Percentiles rank a stretch among this genome's conserved stretches.
Evolutionary conservation across 192 early-diverging fungal genomes (phyloP).

Genomic region (Diversispora epigaea): DNA sequence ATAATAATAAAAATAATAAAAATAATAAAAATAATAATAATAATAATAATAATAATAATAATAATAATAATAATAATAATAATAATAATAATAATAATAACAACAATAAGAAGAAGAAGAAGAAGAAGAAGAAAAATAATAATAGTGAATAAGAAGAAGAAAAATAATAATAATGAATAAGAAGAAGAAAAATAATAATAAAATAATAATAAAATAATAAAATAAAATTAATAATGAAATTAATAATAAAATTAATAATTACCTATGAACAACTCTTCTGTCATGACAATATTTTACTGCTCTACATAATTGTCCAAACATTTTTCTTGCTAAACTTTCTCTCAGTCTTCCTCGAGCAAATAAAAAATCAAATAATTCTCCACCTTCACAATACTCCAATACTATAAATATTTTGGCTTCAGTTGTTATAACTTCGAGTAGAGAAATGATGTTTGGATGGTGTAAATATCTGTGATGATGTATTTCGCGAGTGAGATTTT

Average conservation of each 20-base stretch:
- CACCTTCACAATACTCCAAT: slow-evolving; percentile 75
- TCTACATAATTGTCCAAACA: slow-evolving; percentile 51
- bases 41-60: background rate
- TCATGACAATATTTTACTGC: slow-evolving; percentile 55
- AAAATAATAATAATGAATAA: background rate
- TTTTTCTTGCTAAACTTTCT: slow-evolving; percentile 45
- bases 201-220: no score
- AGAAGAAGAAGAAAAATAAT: no score
- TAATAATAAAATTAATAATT: background rate
- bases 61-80: no score
- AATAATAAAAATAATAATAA: no score
- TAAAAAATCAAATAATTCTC: slow-evolving; percentile 60
- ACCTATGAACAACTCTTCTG: slow-evolving; percentile 56
- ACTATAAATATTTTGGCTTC: slow-evolving; percentile 78
- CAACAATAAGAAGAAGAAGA: no score
- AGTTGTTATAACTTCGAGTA: slow-evolving; percentile 74
- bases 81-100: no score
- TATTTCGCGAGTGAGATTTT: slow-evolving; percentile 63
- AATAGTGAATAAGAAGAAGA: no score
- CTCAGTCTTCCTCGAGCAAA: slow-evolving; percentile 42
- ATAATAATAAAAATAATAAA: no score
- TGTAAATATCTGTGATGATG: slow-evolving; percentile 64
- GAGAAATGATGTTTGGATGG: slow-evolving; percentile 76
- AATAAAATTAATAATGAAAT: no score
- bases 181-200: background rate